phyloP scores from a whole-genome alignment of 495 filamentous ascomycete species.

The Daldinia decipiens region DNA sequence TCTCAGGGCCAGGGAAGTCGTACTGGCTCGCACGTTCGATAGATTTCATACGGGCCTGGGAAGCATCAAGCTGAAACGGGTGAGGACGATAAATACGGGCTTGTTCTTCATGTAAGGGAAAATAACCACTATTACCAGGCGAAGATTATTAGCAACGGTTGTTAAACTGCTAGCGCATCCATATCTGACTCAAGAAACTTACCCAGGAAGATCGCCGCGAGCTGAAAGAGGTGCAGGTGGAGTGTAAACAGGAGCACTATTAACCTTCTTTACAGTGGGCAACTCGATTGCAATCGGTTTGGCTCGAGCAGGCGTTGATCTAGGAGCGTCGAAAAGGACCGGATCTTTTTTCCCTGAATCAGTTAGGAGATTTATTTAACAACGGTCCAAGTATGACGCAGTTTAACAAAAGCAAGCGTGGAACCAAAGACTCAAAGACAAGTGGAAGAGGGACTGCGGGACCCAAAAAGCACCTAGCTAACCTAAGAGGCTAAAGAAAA shows the following conservation, averaged over 20 bases:
- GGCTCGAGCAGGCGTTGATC: constrained; percentile 44
- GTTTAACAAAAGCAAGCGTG: constrained; percentile 18
- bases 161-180: constrained; percentile 12
- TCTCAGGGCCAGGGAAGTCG: constrained; percentile 19
- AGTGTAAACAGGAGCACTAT: constrained; percentile 51
- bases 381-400: constrained; percentile 37
- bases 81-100: constrained; percentile 52
- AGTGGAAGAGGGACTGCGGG: constrained; percentile 1
- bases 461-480: not conserved
- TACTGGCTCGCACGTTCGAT: constrained; percentile 45
- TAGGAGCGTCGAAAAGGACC: constrained; percentile 37
- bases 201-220: constrained; percentile 63
- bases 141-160: not conserved
- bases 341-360: constrained; percentile 43
- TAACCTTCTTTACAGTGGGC: constrained; percentile 47
- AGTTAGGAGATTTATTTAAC: constrained; percentile 43
- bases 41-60: constrained; percentile 50
- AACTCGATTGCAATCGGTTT: constrained; percentile 60
- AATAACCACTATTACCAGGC: constrained; percentile 56
- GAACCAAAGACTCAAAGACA: constrained; percentile 9
- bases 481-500: constrained; percentile 25
- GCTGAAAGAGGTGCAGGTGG: constrained; percentile 58
- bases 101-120: constrained; percentile 61
- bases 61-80: constrained; percentile 54
- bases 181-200: constrained; percentile 40